phyloP scores from a whole-genome alignment of 257 asterid species.

The Henckelia pumila region DNA sequence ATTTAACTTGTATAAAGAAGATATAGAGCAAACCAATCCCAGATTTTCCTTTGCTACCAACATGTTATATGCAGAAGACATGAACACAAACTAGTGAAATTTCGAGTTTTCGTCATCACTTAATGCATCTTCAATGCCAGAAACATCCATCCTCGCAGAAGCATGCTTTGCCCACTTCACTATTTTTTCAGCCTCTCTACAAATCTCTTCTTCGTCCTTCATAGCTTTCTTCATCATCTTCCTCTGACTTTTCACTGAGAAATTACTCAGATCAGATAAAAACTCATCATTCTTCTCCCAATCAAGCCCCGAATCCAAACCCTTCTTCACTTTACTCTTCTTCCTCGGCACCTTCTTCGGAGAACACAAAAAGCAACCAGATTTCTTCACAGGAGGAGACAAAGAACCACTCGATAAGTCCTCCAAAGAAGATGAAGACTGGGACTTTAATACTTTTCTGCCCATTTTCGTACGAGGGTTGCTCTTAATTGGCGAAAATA shows the following conservation, averaged over 20 bases:
- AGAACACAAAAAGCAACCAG: constrained; percentile 80
- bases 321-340: constrained; percentile 43
- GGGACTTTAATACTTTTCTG: constrained; percentile 24
- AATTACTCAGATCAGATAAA: constrained; percentile 53
- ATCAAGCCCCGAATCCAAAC: constrained; percentile 34
- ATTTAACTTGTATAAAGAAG: neutral
- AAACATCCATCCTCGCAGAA: constrained; percentile 68
- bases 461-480: constrained; percentile 30
- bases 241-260: constrained; percentile 42
- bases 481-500: constrained; percentile 34
- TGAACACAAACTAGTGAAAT: constrained; percentile 24
- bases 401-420: constrained; percentile 39
- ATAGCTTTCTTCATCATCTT: constrained; percentile 62
- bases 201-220: constrained; percentile 71
- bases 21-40: too few species aligned
- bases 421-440: constrained; percentile 37
- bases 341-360: constrained; percentile 51
- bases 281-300: constrained; percentile 49
- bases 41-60: neutral
- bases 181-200: constrained; percentile 81
- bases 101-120: constrained; percentile 45
- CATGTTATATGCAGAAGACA: neutral
- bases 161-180: constrained; percentile 89
- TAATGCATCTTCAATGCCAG: constrained; percentile 51
- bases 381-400: constrained; percentile 60